Base-by-base conservation (phyloP, 805 yeast species). In the Myxozyma geophila region DNA sequence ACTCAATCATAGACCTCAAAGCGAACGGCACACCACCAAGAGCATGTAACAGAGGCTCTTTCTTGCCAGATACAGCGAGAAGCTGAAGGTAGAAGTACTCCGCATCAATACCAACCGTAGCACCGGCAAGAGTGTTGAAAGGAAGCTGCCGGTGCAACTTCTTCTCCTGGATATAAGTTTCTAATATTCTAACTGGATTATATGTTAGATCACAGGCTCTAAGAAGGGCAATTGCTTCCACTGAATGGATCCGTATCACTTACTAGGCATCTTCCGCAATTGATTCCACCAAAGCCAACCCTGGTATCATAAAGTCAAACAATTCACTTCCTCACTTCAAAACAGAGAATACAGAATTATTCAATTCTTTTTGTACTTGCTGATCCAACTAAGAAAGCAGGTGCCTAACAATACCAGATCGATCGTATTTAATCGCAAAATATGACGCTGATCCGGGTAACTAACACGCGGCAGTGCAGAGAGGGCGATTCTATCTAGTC, bases 41-140 rank as follows among this genome's bases (percentile, higher is more conserved):
- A 9, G 95, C 96, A 55, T 87, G 88, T 47, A 86, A 74, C 64
- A 83, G 83, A 54, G 87, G 87, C 69, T 90, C 96, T 60, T 85
- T 85, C 67, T 85, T 86, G 68, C 79, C 79, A 5, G 87, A 79
- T 1, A 66, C 57, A 13, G 60, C 71, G 64, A 88, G 75, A 49
- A 88, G 79, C 58, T 90, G 77, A 33, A 88, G 79, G 44, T 90
- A 75, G 71, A 90, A 92, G 73, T 90, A 92, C 68, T 85, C 89
- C 13, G 87, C 95, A 74, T 92, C 97, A 51, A 91, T 88, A 60
- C 96, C 97, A 57, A 91, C 77, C 15, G 87, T 83, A 35, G 92
- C 83, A 71, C 86, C 85, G 61, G 80, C 83, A 62, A 91, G 78
- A 2, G 85, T 77, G 43, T 87, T 88, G 70, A 90, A 79, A 13